A percentile compares a stretch with the other conserved stretches of the same genome.
These are phyloP conservation scores for Clitocybe nebularis DNA, from an alignment of 1,284 basidiomycete species.

Conservation along the genomic window DNA sequence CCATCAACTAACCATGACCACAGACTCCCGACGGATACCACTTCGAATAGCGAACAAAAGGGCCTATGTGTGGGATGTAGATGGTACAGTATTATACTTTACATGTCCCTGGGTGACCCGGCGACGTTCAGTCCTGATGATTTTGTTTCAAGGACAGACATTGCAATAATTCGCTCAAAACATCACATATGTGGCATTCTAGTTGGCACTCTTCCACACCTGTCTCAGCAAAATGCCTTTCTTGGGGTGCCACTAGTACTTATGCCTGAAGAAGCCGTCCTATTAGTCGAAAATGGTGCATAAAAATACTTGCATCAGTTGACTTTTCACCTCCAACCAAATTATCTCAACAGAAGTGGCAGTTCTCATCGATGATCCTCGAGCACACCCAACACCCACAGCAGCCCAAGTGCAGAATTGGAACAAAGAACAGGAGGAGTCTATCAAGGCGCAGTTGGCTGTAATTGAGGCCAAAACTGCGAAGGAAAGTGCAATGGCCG, in stretches of 20 bases:
- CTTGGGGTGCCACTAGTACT: conserved; percentile 87
- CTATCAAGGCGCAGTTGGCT: conserved; percentile 43
- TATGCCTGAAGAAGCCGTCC: conserved; percentile 88
- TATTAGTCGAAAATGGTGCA: conserved; percentile 78
- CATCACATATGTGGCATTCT: conserved; percentile 85
- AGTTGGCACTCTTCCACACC: conserved; percentile 88
- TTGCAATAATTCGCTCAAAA: conserved; percentile 70
- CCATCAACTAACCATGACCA: conserved; percentile 16
- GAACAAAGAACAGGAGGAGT: conserved; percentile 45
- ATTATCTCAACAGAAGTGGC: conserved; percentile 55
- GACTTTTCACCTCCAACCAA: conserved; percentile 5
- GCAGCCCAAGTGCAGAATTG: conserved; percentile 49
- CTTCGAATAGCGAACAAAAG: conserved; percentile 67
- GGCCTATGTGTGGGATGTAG: conserved; percentile 76
- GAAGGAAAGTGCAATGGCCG: conserved; percentile 39
- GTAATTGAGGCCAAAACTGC: conserved; percentile 40
- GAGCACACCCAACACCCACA: conserved; percentile 59
- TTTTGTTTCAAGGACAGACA: conserved; percentile 49
- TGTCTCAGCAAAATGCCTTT: conserved; percentile 96
- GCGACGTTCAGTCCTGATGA: conserved; percentile 4
- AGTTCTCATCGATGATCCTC: conserved; percentile 72
- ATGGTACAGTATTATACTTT: conserved; percentile 42
- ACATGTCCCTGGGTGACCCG: neutral
- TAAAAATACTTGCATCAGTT: conserved; percentile 13
- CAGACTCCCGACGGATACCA: conserved; percentile 27